Evolutionary conservation across 2,329 filamentous ascomycete species (phyloP).

Genomic region (Cladosporium sphaerospermum): DNA sequence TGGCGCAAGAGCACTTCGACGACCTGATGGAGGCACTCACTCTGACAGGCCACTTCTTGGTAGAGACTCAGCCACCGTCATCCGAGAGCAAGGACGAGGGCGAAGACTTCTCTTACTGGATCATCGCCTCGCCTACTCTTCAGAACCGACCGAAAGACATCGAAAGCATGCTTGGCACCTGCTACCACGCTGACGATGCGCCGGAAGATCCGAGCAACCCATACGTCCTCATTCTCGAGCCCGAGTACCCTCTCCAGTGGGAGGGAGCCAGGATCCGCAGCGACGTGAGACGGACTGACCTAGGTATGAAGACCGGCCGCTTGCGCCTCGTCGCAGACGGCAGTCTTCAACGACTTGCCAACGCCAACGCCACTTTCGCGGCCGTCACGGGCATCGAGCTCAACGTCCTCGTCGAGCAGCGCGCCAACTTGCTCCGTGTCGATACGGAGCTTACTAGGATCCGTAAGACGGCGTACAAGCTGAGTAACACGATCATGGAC

Average conservation of each 20-base stretch:
- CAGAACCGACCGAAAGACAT: conserved; percentile 73
- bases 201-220: conserved; percentile 71
- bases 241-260: conserved; percentile 75
- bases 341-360: conserved; percentile 68
- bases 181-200: conserved; percentile 61
- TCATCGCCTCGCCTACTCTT: conserved; percentile 78
- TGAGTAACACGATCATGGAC: conserved; percentile 98
- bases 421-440: conserved; percentile 88
- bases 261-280: conserved; percentile 66
- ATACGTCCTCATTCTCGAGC: conserved; percentile 78
- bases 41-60: conserved; percentile 77
- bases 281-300: conserved; percentile 66
- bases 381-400: conserved; percentile 77
- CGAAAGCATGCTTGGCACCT: conserved; percentile 75
- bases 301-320: conserved; percentile 81
- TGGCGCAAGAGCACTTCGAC: conserved; percentile 61
- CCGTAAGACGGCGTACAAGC: conserved; percentile 88
- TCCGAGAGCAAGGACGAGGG: conserved; percentile 55
- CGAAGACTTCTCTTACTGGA: conserved; percentile 40
- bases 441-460: conserved; percentile 88
- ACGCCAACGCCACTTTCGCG: conserved; percentile 74
- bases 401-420: conserved; percentile 82
- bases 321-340: conserved; percentile 84
- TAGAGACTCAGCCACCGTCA: conserved; percentile 55
- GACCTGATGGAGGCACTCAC: conserved; percentile 76